Base-by-base conservation (phyloP, 169 alveolate species). In the Plasmodium inui region DNA sequence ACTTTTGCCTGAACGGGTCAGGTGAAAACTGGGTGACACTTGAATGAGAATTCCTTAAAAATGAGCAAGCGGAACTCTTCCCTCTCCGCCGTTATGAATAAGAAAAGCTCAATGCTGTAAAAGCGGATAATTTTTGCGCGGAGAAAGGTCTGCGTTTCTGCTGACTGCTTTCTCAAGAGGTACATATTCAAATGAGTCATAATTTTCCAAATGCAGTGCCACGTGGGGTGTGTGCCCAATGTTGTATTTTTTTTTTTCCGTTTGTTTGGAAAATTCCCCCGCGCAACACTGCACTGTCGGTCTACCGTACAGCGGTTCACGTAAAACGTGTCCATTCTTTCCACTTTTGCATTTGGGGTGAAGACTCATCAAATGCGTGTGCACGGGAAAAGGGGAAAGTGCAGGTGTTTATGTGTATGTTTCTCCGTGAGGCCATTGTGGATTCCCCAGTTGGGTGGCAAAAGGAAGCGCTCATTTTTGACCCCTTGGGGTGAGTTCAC, bases 141-240 rank as follows among this genome's bases (percentile, higher is more conserved):
- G 76, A 22, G n/a, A 67, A 67, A 67, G 34, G 37, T 12, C 19
- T 67, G 32, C n/a, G 34, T 3, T 19, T 67, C 37, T 9, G 14
- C 37, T 67, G 9, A 67, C 5, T 26, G 5, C 76, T 26, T 67
- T 67, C 76, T 22, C 41, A 17, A 26, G 22, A 26, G 76, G 37
- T 9, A 19, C 76, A 67, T 67, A 67, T 67, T 67, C 76, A 67
- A 26, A 67, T 67, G 76, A 67, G 76, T 67, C n/a, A 28, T 67
- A 3, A 67, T 9, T 22, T 67, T 67, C 14, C 19, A 67, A 67
- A 67, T 67, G 17, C 76, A 67, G 37, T 67, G 37, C 7, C n/a
- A 9, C 14, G n/a, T 67, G n/a, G 3, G 39, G 37, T 8, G 28
- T 22, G 37, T 10, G 37, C 17, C 14, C 41, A 28, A 19, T 26